These are phyloP conservation scores for Kurtzmaniella cleridarum DNA, from an alignment of 805 yeast species.

Conservation along the genomic window DNA sequence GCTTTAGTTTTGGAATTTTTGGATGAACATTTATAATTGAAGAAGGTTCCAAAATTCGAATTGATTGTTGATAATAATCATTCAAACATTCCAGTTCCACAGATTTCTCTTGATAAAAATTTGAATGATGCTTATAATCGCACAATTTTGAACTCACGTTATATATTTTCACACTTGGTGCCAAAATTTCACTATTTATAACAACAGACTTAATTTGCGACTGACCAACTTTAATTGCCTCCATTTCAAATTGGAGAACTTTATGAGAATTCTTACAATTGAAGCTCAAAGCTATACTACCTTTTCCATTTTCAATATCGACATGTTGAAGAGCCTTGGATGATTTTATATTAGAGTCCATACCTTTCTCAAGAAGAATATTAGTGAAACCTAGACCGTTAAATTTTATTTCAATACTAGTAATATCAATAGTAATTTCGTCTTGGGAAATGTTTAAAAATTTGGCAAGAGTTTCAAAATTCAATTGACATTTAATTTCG, in stretches of 20 bases:
- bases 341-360: no score
- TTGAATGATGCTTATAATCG: neutral
- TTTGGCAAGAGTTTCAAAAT: slow-evolving; percentile 5
- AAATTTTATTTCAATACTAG: slow-evolving; percentile 8
- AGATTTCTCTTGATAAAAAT: neutral
- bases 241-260: slow-evolving; percentile 17
- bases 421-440: slow-evolving; percentile 5
- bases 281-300: slow-evolving; percentile 1
- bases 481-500: slow-evolving; percentile 8
- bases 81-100: neutral
- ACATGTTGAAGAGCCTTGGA: neutral
- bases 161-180: neutral
- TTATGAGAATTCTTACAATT: no score
- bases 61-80: neutral
- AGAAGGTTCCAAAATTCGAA: neutral
- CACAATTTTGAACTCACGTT: neutral
- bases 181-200: neutral
- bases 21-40: slow-evolving; percentile 14
- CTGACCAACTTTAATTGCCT: slow-evolving; percentile 17
- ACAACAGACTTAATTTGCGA: slow-evolving; percentile 14
- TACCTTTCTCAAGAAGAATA: neutral
- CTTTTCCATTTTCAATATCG: neutral
- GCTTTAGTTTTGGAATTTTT: slow-evolving; percentile 20
- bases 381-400: slow-evolving; percentile 1
- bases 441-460: slow-evolving; percentile 4